Conservation (phyloP, 768 basidiomycete genomes). For the Galerina marginata region DNA sequence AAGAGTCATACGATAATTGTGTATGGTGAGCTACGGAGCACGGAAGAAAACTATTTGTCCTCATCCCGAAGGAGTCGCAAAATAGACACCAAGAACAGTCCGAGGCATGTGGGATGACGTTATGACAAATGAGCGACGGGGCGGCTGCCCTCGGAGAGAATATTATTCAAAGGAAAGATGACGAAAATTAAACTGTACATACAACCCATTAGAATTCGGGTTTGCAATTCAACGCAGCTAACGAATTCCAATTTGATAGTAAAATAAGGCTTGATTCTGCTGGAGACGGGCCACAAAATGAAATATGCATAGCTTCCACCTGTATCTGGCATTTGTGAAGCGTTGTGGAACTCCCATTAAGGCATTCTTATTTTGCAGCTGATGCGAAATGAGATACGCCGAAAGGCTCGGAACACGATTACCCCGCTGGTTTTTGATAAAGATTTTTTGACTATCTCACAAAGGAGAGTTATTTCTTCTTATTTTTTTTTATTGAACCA, state of each 20-base stretch:
- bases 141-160: conserved; percentile 13
- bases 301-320: too few relatives aligned
- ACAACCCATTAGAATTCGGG: too few relatives aligned
- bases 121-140: conserved; percentile 1
- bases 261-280: too few relatives aligned
- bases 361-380: conserved; percentile 5
- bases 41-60: not conserved
- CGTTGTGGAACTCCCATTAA: not conserved
- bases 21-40: not conserved
- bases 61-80: conserved; percentile 21
- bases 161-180: not conserved
- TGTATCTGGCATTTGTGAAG: not conserved
- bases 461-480: not conserved
- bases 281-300: too few relatives aligned
- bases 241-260: too few relatives aligned
- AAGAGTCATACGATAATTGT: not conserved
- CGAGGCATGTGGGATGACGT: conserved; percentile 15
- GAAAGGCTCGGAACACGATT: conserved; percentile 22
- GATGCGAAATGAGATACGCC: conserved; percentile 21
- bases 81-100: not conserved
- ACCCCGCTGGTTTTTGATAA: not conserved
- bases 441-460: not conserved
- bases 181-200: too few relatives aligned
- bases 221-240: too few relatives aligned
- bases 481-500: not conserved